These are phyloP conservation scores for Calonectria honghensis DNA, from an alignment of 2,329 filamentous ascomycete genomes.

Conservation along the genomic window DNA sequence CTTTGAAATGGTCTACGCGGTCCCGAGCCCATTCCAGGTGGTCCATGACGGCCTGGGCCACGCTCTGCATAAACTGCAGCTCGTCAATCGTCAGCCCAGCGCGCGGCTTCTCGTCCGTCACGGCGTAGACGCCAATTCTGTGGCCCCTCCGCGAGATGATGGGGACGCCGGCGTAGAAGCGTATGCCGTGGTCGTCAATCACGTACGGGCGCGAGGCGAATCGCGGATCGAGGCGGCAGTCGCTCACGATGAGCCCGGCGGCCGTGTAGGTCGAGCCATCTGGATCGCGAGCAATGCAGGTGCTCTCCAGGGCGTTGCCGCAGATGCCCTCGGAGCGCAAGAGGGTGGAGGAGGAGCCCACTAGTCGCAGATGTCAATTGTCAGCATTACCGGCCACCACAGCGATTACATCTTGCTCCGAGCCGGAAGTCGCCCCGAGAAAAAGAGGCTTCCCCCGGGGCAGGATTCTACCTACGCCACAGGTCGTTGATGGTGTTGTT, in stretches of 20 bases:
- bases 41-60: constrained; percentile 74
- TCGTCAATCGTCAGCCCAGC: constrained; percentile 69
- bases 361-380: constrained; percentile 32
- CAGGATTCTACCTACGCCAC: constrained; percentile 57
- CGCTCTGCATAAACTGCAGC: constrained; percentile 72
- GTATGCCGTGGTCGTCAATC: constrained; percentile 55
- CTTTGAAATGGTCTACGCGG: constrained; percentile 71
- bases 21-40: constrained; percentile 75
- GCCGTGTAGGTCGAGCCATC: constrained; percentile 54
- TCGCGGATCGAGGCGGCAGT: constrained; percentile 57
- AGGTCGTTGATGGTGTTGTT: constrained; percentile 53
- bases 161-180: constrained; percentile 70
- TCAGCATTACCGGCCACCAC: constrained; percentile 17
- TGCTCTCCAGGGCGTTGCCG: constrained; percentile 53
- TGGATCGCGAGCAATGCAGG: constrained; percentile 51
- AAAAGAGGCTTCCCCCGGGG: not conserved
- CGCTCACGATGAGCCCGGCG: constrained; percentile 56
- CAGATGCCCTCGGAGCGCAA: constrained; percentile 60
- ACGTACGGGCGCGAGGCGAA: constrained; percentile 60
- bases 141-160: constrained; percentile 73
- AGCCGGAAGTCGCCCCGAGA: not conserved
- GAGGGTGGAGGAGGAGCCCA: constrained; percentile 54
- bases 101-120: constrained; percentile 75
- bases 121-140: constrained; percentile 76
- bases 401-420: not conserved